Conservation (phyloP, 306 rosid genomes). For the Cucumis hystrix region DNA sequence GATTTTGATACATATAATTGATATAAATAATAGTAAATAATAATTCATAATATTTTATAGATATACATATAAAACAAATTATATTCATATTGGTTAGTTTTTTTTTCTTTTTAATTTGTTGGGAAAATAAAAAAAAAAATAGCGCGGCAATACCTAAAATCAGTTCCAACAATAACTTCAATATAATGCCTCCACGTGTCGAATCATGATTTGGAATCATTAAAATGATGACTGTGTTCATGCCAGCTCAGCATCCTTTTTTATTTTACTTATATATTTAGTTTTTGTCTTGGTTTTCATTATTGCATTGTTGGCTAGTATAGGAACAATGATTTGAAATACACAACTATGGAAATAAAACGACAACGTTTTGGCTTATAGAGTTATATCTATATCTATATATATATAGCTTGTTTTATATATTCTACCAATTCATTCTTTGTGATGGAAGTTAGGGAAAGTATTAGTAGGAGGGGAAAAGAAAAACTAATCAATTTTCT, state of each 20-base stretch:
- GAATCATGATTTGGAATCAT: neutral
- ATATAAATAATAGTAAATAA: neutral
- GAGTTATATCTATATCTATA: neutral
- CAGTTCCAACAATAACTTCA: neutral
- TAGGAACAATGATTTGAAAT: neutral
- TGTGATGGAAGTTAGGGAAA: neutral
- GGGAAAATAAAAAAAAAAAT: too few species aligned
- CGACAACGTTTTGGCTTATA: neutral
- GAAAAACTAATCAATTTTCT: neutral
- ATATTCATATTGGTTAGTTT: neutral
- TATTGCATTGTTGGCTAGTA: constrained; percentile 1
- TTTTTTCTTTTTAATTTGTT: too few species aligned
- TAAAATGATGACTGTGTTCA: neutral
- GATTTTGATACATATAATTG: neutral
- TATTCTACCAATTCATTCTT: neutral
- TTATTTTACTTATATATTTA: neutral
- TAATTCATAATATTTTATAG: neutral
- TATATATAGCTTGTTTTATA: neutral
- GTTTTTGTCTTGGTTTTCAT: neutral
- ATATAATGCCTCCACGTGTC: constrained; percentile 6
- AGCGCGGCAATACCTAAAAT: neutral
- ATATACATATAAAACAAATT: neutral
- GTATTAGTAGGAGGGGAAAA: neutral
- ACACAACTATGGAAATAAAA: neutral
- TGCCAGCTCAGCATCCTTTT: constrained; percentile 1